Conservation (phyloP, 192 early-diverging fungal genomes). For the Coemansia erecta region DNA sequence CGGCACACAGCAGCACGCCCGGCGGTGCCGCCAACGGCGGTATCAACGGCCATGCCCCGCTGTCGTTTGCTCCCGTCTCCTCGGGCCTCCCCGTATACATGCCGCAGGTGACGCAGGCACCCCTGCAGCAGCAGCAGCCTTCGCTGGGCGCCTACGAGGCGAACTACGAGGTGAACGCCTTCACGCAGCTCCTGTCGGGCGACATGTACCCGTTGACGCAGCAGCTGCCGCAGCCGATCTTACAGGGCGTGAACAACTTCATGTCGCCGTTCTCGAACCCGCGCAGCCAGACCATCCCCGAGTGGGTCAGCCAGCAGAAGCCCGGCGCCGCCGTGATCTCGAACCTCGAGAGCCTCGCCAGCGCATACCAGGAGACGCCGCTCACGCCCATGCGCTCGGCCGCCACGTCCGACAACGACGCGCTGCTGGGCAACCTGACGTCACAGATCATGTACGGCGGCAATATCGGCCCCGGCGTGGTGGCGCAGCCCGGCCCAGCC, state of each 20-base stretch:
- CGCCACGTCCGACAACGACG: conserved; percentile 14
- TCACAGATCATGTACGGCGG: conserved; percentile 36
- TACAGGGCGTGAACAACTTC: conserved; percentile 47
- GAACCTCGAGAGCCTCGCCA: conserved; percentile 46
- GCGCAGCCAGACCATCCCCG: conserved; percentile 29
- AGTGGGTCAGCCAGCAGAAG: conserved; percentile 47
- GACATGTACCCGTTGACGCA: conserved; percentile 48
- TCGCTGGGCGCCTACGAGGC: no score
- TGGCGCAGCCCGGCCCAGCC: no score
- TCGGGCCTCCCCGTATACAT: no score
- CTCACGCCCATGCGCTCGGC: conserved; percentile 19
- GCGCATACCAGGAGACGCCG: conserved; percentile 34
- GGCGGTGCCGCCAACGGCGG: not conserved
- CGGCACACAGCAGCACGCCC: not conserved
- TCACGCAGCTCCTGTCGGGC: conserved; percentile 36
- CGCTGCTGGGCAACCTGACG: conserved; percentile 28
- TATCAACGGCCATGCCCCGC: not conserved
- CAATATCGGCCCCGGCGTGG: not conserved
- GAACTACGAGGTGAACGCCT: conserved; percentile 12
- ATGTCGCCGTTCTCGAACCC: conserved; percentile 47
- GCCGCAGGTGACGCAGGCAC: not conserved
- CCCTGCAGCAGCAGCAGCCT: no score
- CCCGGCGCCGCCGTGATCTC: conserved; percentile 44
- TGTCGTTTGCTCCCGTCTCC: no score
- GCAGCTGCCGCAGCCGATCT: conserved; percentile 46